Base-by-base conservation (phyloP, 768 basidiomycete genomes). In the Tephrocybe sp. region DNA sequence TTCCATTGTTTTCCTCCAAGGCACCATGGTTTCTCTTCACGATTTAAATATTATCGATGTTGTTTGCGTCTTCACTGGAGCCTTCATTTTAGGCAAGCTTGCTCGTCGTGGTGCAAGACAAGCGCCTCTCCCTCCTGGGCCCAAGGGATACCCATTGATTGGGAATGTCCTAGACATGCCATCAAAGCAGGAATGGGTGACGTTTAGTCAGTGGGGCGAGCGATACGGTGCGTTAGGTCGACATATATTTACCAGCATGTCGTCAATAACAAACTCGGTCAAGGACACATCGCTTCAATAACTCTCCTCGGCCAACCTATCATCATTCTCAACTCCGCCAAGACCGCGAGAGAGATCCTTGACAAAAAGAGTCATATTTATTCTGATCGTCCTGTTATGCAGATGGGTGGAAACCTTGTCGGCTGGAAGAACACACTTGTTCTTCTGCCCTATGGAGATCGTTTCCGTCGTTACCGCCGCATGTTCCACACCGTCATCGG, bases 301-400 rank as follows among this genome's bases (percentile, higher is more conserved):
- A 83, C 81, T 25, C 69, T 85, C 9, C 67, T 86, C 3, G 84
- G 84, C 2, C 83, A 84, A n/a, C n/a, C n/a, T n/a, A n/a, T n/a
- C n/a, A n/a, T n/a, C n/a, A n/a, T n/a, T n/a, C n/a, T n/a, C n/a
- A 84, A 82, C 59, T 78, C 75, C 10, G 71, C 69, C 17, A 71
- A 74, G 58, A 58, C 69, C 23, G 80, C 81, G 14, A 62, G 69
- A 50, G 81, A 84, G 46, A 73, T 86, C 68, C 70, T 86, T 47
- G 83, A 86, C 62, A 84, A 83, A 66, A 83, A 83, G 58, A 82
- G 81, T 53, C 71, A 78, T 18, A 74, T 79, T 42, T 86, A 85
- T 62, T 85, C 84, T 15, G 85, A 86, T 58, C 78, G 85, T 18
- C 84, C 85, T 42, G 64, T 65, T 42, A 62, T 76, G 12, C 72